Conservation (phyloP, 768 basidiomycete species). For the Boletus speciosus region DNA sequence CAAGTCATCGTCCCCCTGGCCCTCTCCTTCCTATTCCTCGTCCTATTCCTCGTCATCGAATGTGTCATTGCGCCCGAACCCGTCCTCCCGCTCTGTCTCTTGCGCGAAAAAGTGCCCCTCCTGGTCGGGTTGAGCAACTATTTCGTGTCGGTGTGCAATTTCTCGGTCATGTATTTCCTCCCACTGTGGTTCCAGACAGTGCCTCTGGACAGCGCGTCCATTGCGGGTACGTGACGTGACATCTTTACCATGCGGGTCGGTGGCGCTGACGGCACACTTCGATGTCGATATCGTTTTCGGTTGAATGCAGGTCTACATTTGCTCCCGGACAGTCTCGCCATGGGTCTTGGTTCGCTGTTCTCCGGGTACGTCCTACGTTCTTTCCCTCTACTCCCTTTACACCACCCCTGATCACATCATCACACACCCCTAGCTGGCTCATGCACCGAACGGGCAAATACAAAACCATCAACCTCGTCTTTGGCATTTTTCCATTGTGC, state of each 20-base stretch:
- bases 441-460: slow-evolving; percentile 54
- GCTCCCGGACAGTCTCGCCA: slow-evolving; percentile 47
- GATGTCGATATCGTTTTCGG: no score
- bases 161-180: slow-evolving; percentile 71
- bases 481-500: slow-evolving; percentile 47
- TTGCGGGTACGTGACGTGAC: slow-evolving; percentile 42
- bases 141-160: slow-evolving; percentile 71
- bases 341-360: slow-evolving; percentile 49
- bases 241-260: background rate
- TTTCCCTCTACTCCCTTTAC: background rate
- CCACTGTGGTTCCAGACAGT: slow-evolving; percentile 86
- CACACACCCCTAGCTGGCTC: slow-evolving; percentile 32
- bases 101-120: slow-evolving; percentile 65
- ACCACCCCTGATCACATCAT: background rate
- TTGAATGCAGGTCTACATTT: slow-evolving; percentile 40
- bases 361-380: slow-evolving; percentile 35
- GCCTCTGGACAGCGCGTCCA: slow-evolving; percentile 60
- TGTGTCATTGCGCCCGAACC: slow-evolving; percentile 63
- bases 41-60: slow-evolving; percentile 60
- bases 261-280: background rate
- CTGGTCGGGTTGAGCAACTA: slow-evolving; percentile 70
- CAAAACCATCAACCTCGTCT: slow-evolving; percentile 43
- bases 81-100: slow-evolving; percentile 60
- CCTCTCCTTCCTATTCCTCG: slow-evolving; percentile 41
- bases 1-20: slow-evolving; percentile 49